Base-by-base conservation (phyloP, 345 rosid genomes). In the Garcia nutans region DNA sequence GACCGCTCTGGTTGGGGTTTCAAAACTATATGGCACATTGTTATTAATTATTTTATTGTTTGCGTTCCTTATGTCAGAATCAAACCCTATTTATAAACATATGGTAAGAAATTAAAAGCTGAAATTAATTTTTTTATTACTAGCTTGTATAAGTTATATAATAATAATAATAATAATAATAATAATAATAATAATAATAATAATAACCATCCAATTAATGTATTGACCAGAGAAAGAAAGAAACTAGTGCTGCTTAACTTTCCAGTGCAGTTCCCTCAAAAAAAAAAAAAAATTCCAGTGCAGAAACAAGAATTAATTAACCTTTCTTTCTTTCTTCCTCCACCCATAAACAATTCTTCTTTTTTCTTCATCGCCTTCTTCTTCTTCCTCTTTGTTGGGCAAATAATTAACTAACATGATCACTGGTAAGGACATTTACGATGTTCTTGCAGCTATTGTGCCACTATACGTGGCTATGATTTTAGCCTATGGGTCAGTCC, bases 391-490 rank as follows among this genome's bases (percentile, higher is more conserved):
- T 49, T 31, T 52, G 16, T 50, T 31, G 16, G 17, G 49, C 49
- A n/a, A 45, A 10, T 45, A 45, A 45, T 10, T 45, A 45, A 10
- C 49, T 2, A 33, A 33, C 54, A 92, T 92, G 97, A 92, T 92
- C 65, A 88, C 84, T 13, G 94, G 90, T 19, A 89, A 85, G 75
- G 95, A 92, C 59, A 85, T 92, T 68, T 92, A 92, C 80, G 95
- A 90, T 71, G 97, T 90, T 68, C 87, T 92, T 24, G 91, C 96
- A 6, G 97, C 96, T 5, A 83, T 92, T 74, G 91, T 92, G 37
- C 97, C 97, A 23, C 82, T 92, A 23, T 92, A 92, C 52, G 93
- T 92, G 16, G 96, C 97, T 19, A 92, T 92, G 97, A 85, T 90
- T 16, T 69, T 92, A 10, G 97, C 97, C 64, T 92, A 92, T 60